These are phyloP conservation scores for Suhomyces pyralidae DNA, from an alignment of 805 yeast species.

Conservation along the genomic window DNA sequence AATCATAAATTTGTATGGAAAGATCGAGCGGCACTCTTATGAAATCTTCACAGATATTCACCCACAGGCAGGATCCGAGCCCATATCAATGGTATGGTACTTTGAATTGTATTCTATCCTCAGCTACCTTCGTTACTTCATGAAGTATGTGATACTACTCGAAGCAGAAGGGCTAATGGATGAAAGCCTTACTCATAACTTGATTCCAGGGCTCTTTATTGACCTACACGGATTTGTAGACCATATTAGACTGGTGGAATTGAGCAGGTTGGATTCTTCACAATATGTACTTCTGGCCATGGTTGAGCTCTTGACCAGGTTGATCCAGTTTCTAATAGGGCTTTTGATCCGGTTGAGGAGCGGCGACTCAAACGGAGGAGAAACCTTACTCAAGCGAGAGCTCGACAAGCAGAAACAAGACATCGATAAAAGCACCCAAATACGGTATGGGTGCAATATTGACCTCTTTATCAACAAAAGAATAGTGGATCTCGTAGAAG, in stretches of 20 bases:
- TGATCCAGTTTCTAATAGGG: slow-evolving; percentile 32
- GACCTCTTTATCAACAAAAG: slow-evolving; percentile 9
- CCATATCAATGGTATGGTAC: slow-evolving; percentile 4
- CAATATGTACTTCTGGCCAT: slow-evolving; percentile 24
- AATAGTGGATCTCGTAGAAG: slow-evolving; percentile 12
- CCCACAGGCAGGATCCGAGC: neutral
- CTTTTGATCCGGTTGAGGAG: slow-evolving; percentile 26
- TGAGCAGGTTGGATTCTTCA: slow-evolving; percentile 3
- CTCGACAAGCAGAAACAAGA: slow-evolving; percentile 3
- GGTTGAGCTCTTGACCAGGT: slow-evolving; percentile 28
- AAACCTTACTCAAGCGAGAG: slow-evolving; percentile 3
- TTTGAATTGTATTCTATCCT: slow-evolving; percentile 22
- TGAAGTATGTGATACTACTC: slow-evolving; percentile 28
- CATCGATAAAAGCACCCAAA: slow-evolving; percentile 1
- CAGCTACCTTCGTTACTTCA: slow-evolving; percentile 26
- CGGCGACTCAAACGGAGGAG: slow-evolving; percentile 7
- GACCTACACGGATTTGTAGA: slow-evolving; percentile 12
- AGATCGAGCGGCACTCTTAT: neutral
- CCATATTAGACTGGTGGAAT: slow-evolving; percentile 3
- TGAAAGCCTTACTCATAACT: slow-evolving; percentile 7
- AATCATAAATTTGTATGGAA: slow-evolving; percentile 10
- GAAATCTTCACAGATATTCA: neutral
- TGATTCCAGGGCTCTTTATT: slow-evolving; percentile 17
- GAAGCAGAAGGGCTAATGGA: slow-evolving; percentile 34
- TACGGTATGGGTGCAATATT: slow-evolving; percentile 6